Evolutionary conservation across 768 basidiomycete genomes (phyloP), one percentile per base, ranked within the genome.

Genomic region (Butyriboletus loyo): DNA sequence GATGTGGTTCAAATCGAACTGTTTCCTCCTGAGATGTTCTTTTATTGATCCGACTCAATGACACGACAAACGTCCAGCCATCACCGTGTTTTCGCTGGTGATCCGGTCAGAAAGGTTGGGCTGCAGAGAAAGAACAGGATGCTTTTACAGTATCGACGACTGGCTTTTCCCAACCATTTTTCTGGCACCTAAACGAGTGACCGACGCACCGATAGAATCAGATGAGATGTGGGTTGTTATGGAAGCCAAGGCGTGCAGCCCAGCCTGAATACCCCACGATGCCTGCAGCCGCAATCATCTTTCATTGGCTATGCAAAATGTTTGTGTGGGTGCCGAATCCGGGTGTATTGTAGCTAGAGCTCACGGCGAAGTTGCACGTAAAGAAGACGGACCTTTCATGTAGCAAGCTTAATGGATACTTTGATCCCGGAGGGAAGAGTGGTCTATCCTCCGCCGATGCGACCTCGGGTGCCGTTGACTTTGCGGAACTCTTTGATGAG

Each of bases 151-250:
- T 82, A 49, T 92, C 85, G n/a, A 96, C 80, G 8, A 71, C 60
- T 1, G 94, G 87, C 55, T 86, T 86, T 52, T 93, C 90, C 92
- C 92, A 96, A 3, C 88, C 92, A 46, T 81, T 77, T 69, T 95
- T 94, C 65, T 92, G 90, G 64, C 92, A 95, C 69, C 88, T 90
- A 48, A 15, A 50, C 21, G 19, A 37, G 4, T 34, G 41, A 44
- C 17, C 31, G 7, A 41, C 39, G 11, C n/a, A 30, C 13, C 21
- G 6, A 31, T 24, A 49, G 25, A 45, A 25, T 13, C 7, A 31
- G 21, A 9, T 58, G 40, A 52, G 58, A 34, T 37, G 10, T 21
- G 38, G 37, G 17, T 28, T 30, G 19, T 21, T 21, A 17, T 30
- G 17, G 13, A 31, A 46, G 28, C 5, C 17, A 8, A 7, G 25